phyloP scores from a whole-genome alignment of 495 filamentous ascomycete genomes.

The Penicillium parvum region DNA sequence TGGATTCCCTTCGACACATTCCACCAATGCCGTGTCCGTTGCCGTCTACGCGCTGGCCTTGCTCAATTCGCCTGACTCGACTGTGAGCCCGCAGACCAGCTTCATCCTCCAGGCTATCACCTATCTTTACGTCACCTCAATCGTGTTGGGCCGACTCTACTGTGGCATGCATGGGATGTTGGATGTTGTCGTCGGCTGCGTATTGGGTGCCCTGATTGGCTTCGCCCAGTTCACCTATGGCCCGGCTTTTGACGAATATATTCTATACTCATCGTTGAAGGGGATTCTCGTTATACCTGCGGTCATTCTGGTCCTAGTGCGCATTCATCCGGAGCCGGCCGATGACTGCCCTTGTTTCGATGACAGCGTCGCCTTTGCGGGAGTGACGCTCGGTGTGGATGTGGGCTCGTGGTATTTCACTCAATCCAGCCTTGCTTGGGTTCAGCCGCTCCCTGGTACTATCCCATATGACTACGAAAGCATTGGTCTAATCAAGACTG shows the following conservation, averaged over 20 bases:
- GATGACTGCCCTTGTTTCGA: slow-evolving; percentile 98
- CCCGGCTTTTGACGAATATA: slow-evolving; percentile 59
- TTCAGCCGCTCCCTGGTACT: slow-evolving; percentile 54
- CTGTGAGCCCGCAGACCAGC: slow-evolving; percentile 46
- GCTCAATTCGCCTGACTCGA: slow-evolving; percentile 53
- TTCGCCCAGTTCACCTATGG: slow-evolving; percentile 69
- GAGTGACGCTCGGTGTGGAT: slow-evolving; percentile 77
- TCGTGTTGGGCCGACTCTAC: slow-evolving; percentile 85
- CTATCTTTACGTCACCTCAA: slow-evolving; percentile 84
- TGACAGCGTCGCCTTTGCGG: slow-evolving; percentile 90
- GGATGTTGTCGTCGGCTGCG: slow-evolving; percentile 75
- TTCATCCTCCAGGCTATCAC: slow-evolving; percentile 59
- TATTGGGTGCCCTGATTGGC: slow-evolving; percentile 65
- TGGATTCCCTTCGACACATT: slow-evolving; percentile 95
- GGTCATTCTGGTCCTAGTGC: slow-evolving; percentile 67
- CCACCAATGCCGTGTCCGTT: slow-evolving; percentile 93
- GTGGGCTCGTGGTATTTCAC: slow-evolving; percentile 77
- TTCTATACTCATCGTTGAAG: slow-evolving; percentile 44
- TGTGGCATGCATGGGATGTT: slow-evolving; percentile 99
- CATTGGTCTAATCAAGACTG: slow-evolving; percentile 56
- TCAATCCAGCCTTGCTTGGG: slow-evolving; percentile 49
- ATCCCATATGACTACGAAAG: slow-evolving; percentile 60
- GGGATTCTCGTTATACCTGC: slow-evolving; percentile 58
- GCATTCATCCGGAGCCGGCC: slow-evolving; percentile 91
- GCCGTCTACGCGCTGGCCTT: slow-evolving; percentile 74